Conservation (phyloP, 2,329 filamentous ascomycete genomes). For the Magnaporthiopsis rhizophila region DNA sequence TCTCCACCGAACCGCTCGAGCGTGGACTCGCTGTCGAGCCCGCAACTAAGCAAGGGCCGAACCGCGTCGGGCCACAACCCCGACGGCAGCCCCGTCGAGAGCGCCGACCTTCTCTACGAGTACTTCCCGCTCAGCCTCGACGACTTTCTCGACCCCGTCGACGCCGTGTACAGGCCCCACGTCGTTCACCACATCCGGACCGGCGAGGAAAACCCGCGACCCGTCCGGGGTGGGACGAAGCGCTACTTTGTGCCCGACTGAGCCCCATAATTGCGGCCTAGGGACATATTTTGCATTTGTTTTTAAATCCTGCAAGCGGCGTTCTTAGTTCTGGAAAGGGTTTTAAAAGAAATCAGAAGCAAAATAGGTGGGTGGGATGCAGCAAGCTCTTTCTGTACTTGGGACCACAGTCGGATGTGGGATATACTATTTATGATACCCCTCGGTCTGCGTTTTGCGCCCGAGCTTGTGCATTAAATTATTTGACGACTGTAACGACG, state of each 20-base stretch:
- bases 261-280: slow-evolving; percentile 8
- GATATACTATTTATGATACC: neutral
- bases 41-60: slow-evolving; percentile 32
- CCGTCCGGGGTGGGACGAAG: slow-evolving; percentile 58
- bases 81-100: slow-evolving; percentile 58
- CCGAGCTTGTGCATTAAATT: neutral
- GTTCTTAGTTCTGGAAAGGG: neutral
- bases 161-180: slow-evolving; percentile 84
- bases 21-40: slow-evolving; percentile 36
- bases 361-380: neutral
- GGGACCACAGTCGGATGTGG: neutral
- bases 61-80: slow-evolving; percentile 23
- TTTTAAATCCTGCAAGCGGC: too few relatives aligned
- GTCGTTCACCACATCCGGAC: slow-evolving; percentile 84
- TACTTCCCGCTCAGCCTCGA: slow-evolving; percentile 89
- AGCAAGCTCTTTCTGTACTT: neutral
- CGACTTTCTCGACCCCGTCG: slow-evolving; percentile 71
- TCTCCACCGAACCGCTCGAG: slow-evolving; percentile 43
- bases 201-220: slow-evolving; percentile 61
- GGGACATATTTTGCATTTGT: neutral
- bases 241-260: slow-evolving; percentile 64
- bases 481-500: neutral
- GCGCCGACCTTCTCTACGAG: slow-evolving; percentile 80
- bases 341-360: too few relatives aligned
- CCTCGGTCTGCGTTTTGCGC: neutral